These are phyloP conservation scores for Physcia stellaris DNA, from an alignment of 495 filamentous ascomycete species.

Conservation along the genomic window DNA sequence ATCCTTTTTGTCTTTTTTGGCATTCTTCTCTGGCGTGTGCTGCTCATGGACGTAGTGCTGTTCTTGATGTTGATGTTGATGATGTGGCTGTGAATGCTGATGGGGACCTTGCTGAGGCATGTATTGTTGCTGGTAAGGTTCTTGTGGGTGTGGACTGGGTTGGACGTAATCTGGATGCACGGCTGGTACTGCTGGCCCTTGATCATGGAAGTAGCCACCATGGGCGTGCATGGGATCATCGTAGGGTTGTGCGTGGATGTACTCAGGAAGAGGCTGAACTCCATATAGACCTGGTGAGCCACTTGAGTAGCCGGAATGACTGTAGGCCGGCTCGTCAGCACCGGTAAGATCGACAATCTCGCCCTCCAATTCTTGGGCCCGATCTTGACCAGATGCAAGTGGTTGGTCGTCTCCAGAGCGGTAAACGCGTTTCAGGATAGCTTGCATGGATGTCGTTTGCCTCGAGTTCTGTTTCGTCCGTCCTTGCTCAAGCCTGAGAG, in stretches of 20 bases:
- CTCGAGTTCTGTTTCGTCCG: not conserved
- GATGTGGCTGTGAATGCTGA: not conserved
- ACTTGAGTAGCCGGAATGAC: conserved; percentile 1
- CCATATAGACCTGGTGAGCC: not conserved
- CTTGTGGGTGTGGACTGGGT: not conserved
- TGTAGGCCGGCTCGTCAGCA: conserved; percentile 6
- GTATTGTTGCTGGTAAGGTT: not conserved
- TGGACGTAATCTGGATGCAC: not conserved
- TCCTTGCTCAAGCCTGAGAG: conserved; percentile 7
- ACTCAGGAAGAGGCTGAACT: not conserved
- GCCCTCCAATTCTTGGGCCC: not conserved
- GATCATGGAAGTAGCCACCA: not conserved
- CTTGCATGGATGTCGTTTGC: conserved; percentile 6
- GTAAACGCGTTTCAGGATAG: conserved; percentile 10
- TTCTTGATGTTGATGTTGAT: not conserved
- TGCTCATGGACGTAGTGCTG: no score
- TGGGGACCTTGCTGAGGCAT: not conserved
- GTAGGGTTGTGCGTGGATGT: not conserved
- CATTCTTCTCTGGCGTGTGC: not conserved
- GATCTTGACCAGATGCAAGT: not conserved
- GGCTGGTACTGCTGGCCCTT: not conserved
- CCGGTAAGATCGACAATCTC: conserved; percentile 8
- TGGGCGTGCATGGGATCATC: not conserved
- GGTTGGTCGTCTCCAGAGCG: not conserved
- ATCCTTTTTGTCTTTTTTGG: not conserved